phyloP scores from a whole-genome alignment of 2,329 filamentous ascomycete genomes.

The Colletotrichum filicis region DNA sequence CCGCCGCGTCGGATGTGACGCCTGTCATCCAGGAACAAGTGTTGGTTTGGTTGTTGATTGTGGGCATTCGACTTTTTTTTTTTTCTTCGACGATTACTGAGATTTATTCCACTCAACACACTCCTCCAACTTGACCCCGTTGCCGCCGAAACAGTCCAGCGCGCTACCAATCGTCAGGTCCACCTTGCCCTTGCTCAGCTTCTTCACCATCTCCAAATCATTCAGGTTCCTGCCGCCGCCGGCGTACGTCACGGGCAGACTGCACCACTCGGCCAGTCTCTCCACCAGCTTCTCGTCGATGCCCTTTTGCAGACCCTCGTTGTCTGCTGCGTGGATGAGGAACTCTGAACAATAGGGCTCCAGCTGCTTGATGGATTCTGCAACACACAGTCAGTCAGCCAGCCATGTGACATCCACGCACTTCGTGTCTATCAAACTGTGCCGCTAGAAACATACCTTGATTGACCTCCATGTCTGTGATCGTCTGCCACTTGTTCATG shows the following conservation, averaged over 20 bases:
- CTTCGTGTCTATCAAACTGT: neutral
- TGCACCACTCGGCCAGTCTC: conserved; percentile 85
- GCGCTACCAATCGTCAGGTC: conserved; percentile 97
- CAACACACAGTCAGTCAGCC: neutral
- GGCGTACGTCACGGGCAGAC: conserved; percentile 94
- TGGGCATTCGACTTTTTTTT: neutral
- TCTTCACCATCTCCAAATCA: conserved; percentile 85
- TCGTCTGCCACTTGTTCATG: conserved; percentile 99
- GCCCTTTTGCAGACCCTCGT: conserved; percentile 91
- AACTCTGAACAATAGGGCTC: conserved; percentile 97
- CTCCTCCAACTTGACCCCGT: conserved; percentile 86
- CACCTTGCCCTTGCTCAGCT: conserved; percentile 81
- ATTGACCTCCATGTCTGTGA: conserved; percentile 95
- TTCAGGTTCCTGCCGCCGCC: conserved; percentile 87
- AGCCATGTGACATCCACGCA: neutral
- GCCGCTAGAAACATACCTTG: conserved; percentile 61
- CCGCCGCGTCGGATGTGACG: conserved; percentile 19
- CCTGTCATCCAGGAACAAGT: conserved; percentile 26
- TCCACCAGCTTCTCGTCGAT: conserved; percentile 88
- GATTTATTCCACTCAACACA: conserved; percentile 86
- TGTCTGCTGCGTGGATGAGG: conserved; percentile 95
- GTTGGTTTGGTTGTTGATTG: neutral
- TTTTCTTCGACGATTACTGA: conserved; percentile 46
- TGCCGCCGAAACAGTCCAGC: conserved; percentile 93
- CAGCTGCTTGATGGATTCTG: conserved; percentile 82